phyloP scores from a whole-genome alignment of 257 asterid species.

The Plantago ovata region DNA sequence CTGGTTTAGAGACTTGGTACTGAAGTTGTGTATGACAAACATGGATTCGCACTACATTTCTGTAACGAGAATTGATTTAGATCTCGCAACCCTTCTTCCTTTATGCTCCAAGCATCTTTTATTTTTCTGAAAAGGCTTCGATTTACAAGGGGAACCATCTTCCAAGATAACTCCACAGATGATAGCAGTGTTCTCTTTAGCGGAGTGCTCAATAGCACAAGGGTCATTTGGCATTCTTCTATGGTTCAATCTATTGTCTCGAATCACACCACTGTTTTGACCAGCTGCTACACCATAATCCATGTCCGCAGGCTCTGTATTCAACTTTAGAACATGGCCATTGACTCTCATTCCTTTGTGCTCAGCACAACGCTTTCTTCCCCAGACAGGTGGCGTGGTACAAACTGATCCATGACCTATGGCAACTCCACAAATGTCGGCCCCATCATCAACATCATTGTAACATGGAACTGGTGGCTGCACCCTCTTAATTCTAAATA shows the following conservation, averaged over 20 bases:
- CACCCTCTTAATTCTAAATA: conserved; percentile 54
- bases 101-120: conserved; percentile 34
- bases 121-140: conserved; percentile 24
- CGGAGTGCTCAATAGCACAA: neutral
- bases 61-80: neutral
- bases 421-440: conserved; percentile 64
- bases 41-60: neutral
- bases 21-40: no score
- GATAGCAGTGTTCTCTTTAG: conserved; percentile 10
- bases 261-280: conserved; percentile 2
- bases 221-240: neutral
- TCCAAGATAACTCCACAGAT: conserved; percentile 34
- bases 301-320: conserved; percentile 11
- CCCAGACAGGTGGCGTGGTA: conserved; percentile 49
- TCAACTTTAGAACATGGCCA: conserved; percentile 32
- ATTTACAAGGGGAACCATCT: conserved; percentile 31
- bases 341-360: conserved; percentile 89
- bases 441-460: conserved; percentile 12
- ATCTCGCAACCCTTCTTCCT: conserved; percentile 17
- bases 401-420: conserved; percentile 64
- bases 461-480: conserved; percentile 29
- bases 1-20: no score
- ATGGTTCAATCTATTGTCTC: conserved; percentile 9
- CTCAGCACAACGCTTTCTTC: conserved; percentile 71
- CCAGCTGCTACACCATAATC: neutral